A percentile compares a stretch with the other conserved stretches of the same genome.
phyloP scores from a whole-genome alignment of 345 rosid species.

The Eutrema japonicum region DNA sequence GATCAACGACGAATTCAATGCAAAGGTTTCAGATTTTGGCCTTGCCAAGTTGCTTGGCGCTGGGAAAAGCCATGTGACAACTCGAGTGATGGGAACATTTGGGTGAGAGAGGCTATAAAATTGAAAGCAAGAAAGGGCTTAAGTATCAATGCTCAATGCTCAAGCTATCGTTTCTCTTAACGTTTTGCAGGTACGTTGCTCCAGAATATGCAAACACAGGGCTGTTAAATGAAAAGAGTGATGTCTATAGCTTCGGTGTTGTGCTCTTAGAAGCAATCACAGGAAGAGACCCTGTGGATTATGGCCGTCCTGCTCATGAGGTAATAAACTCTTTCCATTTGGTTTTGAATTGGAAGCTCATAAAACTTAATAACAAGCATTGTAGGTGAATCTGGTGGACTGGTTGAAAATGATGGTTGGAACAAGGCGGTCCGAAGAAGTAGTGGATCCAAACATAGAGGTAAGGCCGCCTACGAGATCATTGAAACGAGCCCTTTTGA shows the following conservation, averaged over 20 bases:
- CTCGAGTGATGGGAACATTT: slow-evolving; percentile 99
- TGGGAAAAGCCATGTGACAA: slow-evolving; percentile 92
- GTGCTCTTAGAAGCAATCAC: slow-evolving; percentile 86
- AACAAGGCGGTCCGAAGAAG: slow-evolving; percentile 83
- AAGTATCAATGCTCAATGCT: not conserved
- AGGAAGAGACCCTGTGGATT: slow-evolving; percentile 96
- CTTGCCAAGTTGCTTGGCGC: slow-evolving; percentile 95
- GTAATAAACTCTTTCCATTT: slow-evolving; percentile 42
- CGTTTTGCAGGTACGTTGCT: slow-evolving; percentile 80
- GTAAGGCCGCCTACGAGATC: slow-evolving; percentile 79
- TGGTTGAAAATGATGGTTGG: slow-evolving; percentile 99
- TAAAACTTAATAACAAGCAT: not conserved
- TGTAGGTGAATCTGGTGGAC: slow-evolving; percentile 90
- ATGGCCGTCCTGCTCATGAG: slow-evolving; percentile 85
- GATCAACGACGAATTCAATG: slow-evolving; percentile 81
- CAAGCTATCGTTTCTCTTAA: slow-evolving; percentile 9
- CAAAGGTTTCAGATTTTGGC: slow-evolving; percentile 96
- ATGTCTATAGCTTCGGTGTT: slow-evolving; percentile 96
- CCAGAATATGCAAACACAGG: slow-evolving; percentile 99
- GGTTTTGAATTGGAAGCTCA: not conserved
- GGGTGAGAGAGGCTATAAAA: slow-evolving; percentile 54
- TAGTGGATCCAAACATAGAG: slow-evolving; percentile 86
- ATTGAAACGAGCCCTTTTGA: slow-evolving; percentile 82
- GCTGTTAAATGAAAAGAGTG: slow-evolving; percentile 93
- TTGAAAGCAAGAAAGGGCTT: not conserved